Evolutionary conservation across 1,284 basidiomycete species (phyloP), one percentile per base, ranked within the genome.

Genomic region (Lentinus polychrous): DNA sequence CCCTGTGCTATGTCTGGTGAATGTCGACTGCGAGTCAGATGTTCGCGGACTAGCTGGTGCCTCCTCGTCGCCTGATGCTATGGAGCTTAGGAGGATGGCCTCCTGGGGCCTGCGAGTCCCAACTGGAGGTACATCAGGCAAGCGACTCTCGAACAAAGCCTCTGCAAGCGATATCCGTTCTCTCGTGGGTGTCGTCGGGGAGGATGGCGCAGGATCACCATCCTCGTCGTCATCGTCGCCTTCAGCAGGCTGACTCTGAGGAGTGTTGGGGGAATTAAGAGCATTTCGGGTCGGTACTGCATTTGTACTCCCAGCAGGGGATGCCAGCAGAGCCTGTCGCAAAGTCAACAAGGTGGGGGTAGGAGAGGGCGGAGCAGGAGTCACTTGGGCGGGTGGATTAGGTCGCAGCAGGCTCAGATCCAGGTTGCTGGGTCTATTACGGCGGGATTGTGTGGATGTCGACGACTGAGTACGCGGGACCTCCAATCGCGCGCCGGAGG

Each of bases 131-230:
- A 86, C 60, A 42, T 83, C 74, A 6, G 88, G 85, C 43, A 87
- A 62, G 39, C 87, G 79, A 57, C 87, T 91, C 66, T 91, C 87
- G 50, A 85, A 60, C 15, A 91, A 67, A 15, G 82, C 81, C 54
- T 91, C 80, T 0, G 75, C 80, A 37, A 91, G 74, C 33, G 79
- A 82, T 42, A 90, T 83, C 11, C 75, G 73, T 45, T 86, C 83
- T 46, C 77, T 73, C 12, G 61, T 66, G 0, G 69, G 66, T 2
- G 66, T 65, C 4, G 63, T 58, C 4, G 63, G 60, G 2, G 63
- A 60, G 2, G 62, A 60, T 2, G 60, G 59, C 5, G 49, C 53
- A 5, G 51, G 41, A 12, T 69, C 72, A 22, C 73, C 78, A 12
- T 80, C 80, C n/a, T 81, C 79, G n/a, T 83, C 83, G 22, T 85